A percentile compares a stretch with the other conserved stretches of the same genome.
These are phyloP conservation scores for Isatis lusitanica DNA, from an alignment of 441 rosid genomes.

Conservation along the genomic window DNA sequence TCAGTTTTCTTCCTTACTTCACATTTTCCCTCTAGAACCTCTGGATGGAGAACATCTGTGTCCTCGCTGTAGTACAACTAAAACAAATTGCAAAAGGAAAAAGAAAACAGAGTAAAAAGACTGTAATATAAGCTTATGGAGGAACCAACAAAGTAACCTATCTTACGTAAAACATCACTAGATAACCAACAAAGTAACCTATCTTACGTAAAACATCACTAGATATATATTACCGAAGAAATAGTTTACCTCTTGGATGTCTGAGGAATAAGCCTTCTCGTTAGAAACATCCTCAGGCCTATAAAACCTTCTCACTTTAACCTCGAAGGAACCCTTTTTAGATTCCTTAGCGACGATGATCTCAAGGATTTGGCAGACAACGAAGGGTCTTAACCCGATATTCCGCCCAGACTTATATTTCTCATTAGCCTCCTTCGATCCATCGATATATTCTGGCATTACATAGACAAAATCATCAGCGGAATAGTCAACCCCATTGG, in stretches of 20 bases:
- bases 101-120: not conserved
- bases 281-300: conserved; percentile 84
- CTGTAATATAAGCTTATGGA: conserved; percentile 7
- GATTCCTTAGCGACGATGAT: conserved; percentile 41
- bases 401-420: conserved; percentile 73
- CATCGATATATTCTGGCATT: conserved; percentile 45
- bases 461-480: conserved; percentile 67
- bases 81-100: conserved; percentile 19
- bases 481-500: conserved; percentile 49
- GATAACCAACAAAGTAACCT: conserved; percentile 1
- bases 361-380: conserved; percentile 73
- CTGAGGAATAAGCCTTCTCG: conserved; percentile 78
- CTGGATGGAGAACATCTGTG: conserved; percentile 41
- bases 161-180: not conserved
- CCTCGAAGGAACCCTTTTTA: conserved; percentile 44
- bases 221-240: not conserved
- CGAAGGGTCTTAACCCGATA: conserved; percentile 72
- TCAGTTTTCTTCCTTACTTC: conserved; percentile 75
- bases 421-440: conserved; percentile 37
- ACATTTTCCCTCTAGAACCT: conserved; percentile 66
- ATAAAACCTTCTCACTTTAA: conserved; percentile 64
- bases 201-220: not conserved
- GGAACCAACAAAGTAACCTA: conserved; percentile 6
- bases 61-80: conserved; percentile 80
- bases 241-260: conserved; percentile 65